Percentiles rank a stretch among this genome's conserved stretches.
Evolutionary conservation across 2,329 filamentous ascomycete species (phyloP).

Genomic region (Coniochaeta sp.): DNA sequence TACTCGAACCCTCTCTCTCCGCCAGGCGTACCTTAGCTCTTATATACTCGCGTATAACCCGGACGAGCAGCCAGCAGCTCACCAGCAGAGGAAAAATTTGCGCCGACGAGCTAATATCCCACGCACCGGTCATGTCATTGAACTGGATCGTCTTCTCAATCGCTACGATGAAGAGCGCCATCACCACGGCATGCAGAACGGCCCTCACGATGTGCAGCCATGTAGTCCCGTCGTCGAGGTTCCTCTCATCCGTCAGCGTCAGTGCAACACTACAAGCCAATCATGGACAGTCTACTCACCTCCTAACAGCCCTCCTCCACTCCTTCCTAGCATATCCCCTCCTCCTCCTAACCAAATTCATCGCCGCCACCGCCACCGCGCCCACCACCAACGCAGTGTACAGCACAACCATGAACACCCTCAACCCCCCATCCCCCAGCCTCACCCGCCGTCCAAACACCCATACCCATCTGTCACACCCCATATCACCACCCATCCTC

Average conservation of each 20-base stretch:
- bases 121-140: slow-evolving; percentile 16
- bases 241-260: not conserved
- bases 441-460: not conserved
- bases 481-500: not conserved
- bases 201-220: not conserved
- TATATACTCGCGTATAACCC: not conserved
- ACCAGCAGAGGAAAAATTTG: slow-evolving; percentile 11
- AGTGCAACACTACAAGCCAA: too few relatives aligned
- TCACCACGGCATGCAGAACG: not conserved
- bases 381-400: not conserved
- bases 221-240: not conserved
- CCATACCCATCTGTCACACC: not conserved
- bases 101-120: slow-evolving; percentile 18
- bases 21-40: not conserved
- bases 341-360: not conserved
- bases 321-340: not conserved
- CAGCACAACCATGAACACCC: not conserved
- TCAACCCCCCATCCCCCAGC: not conserved
- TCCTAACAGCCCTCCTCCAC: not conserved
- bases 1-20: not conserved
- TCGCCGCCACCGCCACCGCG: not conserved
- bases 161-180: not conserved
- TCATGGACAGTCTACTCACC: not conserved
- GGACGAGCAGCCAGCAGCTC: not conserved
- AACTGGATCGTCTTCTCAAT: slow-evolving; percentile 15